phyloP scores from a whole-genome alignment of 306 rosid genomes.

The Alnus rubra region DNA sequence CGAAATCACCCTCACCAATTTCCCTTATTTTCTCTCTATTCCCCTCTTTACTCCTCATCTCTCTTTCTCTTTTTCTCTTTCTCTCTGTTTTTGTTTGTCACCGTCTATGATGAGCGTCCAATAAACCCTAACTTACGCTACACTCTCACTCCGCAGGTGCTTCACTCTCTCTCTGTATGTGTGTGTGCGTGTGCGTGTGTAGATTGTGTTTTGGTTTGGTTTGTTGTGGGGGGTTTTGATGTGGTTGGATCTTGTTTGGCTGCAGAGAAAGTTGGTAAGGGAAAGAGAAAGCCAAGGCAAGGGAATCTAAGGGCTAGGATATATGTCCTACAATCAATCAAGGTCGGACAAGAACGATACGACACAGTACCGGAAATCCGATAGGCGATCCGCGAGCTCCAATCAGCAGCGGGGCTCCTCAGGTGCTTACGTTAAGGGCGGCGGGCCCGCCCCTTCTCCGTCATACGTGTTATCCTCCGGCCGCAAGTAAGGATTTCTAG shows the following conservation, averaged over 20 bases:
- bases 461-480: conserved; percentile 34
- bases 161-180: conserved; percentile 6
- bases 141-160: conserved; percentile 55
- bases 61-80: neutral
- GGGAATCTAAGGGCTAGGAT: conserved; percentile 62
- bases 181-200: neutral
- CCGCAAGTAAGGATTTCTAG: conserved; percentile 51
- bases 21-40: conserved; percentile 1
- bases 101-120: conserved; percentile 36
- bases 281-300: conserved; percentile 11
- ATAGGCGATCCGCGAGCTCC: conserved; percentile 66
- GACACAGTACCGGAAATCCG: conserved; percentile 56
- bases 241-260: conserved; percentile 26
- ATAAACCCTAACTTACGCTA: conserved; percentile 60
- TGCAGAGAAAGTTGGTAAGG: conserved; percentile 42
- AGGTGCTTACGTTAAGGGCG: conserved; percentile 58
- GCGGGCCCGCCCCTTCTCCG: conserved; percentile 75
- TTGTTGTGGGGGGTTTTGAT: conserved; percentile 1
- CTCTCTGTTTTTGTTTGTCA: conserved; percentile 12
- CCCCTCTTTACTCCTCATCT: neutral
- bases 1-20: conserved; percentile 22
- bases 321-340: conserved; percentile 99
- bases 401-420: conserved; percentile 75
- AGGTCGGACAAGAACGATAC: conserved; percentile 78
- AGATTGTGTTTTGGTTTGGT: conserved; percentile 4